Conservation (phyloP, 257 asterid genomes). For the Solanum dulcamara region DNA sequence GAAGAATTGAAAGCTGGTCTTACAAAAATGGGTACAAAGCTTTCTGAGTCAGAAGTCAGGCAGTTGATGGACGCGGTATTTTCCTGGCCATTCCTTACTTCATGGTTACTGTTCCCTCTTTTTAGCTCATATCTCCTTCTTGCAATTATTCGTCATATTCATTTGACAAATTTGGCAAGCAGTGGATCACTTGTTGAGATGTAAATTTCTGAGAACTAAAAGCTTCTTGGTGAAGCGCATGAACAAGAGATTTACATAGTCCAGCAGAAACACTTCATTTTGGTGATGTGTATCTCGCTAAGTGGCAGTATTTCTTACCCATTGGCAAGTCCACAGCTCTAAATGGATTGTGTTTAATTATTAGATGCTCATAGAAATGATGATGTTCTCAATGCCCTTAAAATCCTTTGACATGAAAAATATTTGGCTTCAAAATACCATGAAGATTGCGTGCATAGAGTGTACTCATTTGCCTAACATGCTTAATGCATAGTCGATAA, state of each 20-base stretch:
- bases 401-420: not conserved
- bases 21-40: conserved; percentile 86
- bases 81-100: not conserved
- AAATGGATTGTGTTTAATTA: not conserved
- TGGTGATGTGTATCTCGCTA: not conserved
- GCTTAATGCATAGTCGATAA: not conserved
- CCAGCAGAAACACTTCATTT: not conserved
- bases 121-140: not conserved
- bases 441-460: not conserved
- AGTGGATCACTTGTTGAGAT: not conserved
- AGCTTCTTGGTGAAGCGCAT: not conserved
- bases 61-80: conserved; percentile 93
- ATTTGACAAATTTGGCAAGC: not conserved
- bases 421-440: not conserved
- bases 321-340: not conserved
- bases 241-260: not conserved
- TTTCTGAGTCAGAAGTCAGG: conserved; percentile 84
- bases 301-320: not conserved
- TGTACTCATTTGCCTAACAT: not conserved
- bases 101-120: not conserved
- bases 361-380: not conserved
- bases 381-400: not conserved
- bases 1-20: conserved; percentile 93
- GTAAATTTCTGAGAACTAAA: not conserved
- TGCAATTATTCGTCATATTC: not conserved